Conservation (phyloP, 1,284 basidiomycete species). For the Ceratobasidium sp. region DNA sequence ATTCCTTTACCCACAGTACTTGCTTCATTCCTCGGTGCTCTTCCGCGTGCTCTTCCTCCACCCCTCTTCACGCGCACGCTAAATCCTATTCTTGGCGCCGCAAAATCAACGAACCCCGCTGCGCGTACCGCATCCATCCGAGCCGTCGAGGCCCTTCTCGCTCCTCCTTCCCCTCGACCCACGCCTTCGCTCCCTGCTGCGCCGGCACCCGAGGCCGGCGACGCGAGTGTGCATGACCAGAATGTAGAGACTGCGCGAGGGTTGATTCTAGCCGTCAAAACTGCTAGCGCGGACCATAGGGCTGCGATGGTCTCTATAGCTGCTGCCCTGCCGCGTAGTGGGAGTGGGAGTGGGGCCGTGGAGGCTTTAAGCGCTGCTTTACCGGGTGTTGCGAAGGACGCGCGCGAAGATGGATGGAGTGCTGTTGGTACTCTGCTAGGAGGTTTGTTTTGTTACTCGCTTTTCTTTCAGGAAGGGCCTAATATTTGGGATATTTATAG, state of each 20-base stretch:
- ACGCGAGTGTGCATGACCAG: constrained; percentile 50
- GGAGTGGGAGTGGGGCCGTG: constrained; percentile 63
- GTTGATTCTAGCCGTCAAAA: constrained; percentile 85
- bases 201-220: background rate
- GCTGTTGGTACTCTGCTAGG: constrained; percentile 59
- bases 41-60: constrained; percentile 67
- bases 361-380: constrained; percentile 60
- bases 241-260: constrained; percentile 65
- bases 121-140: constrained; percentile 72
- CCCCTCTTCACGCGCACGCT: constrained; percentile 75
- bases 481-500: constrained; percentile 3
- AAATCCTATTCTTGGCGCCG: constrained; percentile 72
- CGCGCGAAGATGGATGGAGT: constrained; percentile 72
- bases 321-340: constrained; percentile 63
- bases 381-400: constrained; percentile 48
- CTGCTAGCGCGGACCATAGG: constrained; percentile 88
- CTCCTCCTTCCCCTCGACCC: constrained; percentile 50
- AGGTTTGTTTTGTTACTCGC: constrained; percentile 54
- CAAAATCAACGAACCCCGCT: constrained; percentile 81
- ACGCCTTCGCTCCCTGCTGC: constrained; percentile 16
- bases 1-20: constrained; percentile 60
- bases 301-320: constrained; percentile 86
- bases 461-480: background rate
- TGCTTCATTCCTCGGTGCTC: constrained; percentile 69
- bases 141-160: constrained; percentile 72